phyloP scores from a whole-genome alignment of 208 protist genomes.

The Angomonas ambiguus region DNA sequence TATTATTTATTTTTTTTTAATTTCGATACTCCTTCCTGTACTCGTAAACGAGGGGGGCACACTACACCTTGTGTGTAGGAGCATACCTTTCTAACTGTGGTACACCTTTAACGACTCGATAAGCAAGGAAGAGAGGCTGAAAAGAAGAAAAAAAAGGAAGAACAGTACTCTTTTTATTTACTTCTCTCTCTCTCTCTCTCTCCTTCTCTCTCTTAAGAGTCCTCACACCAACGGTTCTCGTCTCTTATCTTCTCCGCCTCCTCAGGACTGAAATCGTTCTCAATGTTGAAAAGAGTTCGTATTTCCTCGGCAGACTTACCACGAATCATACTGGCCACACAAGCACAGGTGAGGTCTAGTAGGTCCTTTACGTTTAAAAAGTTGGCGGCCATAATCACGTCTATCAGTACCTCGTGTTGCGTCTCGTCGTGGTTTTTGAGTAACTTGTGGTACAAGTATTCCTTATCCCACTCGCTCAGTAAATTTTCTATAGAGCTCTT shows the following conservation, averaged over 20 bases:
- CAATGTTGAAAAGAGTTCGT: conserved; percentile 92
- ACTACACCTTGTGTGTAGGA: too few species aligned
- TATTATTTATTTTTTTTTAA: neutral
- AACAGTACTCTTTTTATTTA: neutral
- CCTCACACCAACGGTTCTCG: conserved; percentile 86
- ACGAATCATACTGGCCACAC: conserved; percentile 92
- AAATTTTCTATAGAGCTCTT: conserved; percentile 82
- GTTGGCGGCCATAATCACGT: conserved; percentile 93
- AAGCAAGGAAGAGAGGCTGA: neutral
- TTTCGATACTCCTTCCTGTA: too few species aligned
- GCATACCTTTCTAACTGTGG: neutral
- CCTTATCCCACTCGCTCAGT: conserved; percentile 85
- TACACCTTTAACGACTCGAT: neutral
- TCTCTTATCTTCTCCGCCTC: conserved; percentile 91
- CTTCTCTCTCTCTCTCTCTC: neutral
- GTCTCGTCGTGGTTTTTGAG: conserved; percentile 76
- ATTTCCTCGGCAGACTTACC: conserved; percentile 94
- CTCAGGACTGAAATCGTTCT: conserved; percentile 94
- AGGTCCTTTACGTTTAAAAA: conserved; percentile 94
- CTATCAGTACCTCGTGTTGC: conserved; percentile 89
- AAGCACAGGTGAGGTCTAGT: conserved; percentile 92
- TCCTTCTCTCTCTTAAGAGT: conserved; percentile 39
- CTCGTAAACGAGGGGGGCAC: too few species aligned
- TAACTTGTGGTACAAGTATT: conserved; percentile 79
- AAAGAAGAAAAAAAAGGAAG: conserved; percentile 14